A percentile compares a stretch with the other conserved stretches of the same genome.
These are phyloP conservation scores for Ophiostoma pallidulum DNA, from an alignment of 2,329 filamentous ascomycete species.

Conservation along the genomic window DNA sequence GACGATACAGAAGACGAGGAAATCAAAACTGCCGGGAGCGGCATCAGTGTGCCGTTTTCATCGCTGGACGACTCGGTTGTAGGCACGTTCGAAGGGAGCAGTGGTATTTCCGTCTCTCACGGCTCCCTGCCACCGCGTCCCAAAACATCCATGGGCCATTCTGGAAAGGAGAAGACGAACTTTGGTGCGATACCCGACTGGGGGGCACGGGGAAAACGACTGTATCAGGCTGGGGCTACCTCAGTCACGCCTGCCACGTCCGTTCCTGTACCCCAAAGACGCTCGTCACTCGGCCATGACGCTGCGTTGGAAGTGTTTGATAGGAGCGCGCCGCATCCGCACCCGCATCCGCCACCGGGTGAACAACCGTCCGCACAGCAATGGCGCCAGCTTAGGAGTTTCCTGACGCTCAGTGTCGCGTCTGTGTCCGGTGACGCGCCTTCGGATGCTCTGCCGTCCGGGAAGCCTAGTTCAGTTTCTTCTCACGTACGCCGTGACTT, in stretches of 20 bases:
- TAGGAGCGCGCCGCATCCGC: neutral
- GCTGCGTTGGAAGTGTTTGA: neutral
- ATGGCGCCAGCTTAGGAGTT: neutral
- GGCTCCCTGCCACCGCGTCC: slow-evolving; percentile 5
- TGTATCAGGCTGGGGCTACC: neutral
- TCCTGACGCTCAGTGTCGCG: neutral
- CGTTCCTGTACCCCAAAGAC: slow-evolving; percentile 5
- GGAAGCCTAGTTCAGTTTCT: neutral
- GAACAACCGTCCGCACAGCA: neutral
- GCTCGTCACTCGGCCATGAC: slow-evolving; percentile 4
- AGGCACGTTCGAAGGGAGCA: neutral
- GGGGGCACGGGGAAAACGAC: neutral
- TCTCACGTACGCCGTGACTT: neutral
- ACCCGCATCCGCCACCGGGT: neutral
- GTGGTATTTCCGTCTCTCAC: neutral
- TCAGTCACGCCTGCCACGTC: neutral
- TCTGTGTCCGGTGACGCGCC: neutral
- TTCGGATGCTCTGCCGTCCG: neutral
- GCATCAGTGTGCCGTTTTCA: neutral
- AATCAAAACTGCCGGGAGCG: neutral
- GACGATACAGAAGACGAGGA: slow-evolving; percentile 5
- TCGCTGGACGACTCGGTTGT: neutral
- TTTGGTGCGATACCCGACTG: neutral
- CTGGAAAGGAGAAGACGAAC: neutral
- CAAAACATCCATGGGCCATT: slow-evolving; percentile 9